Conservation (phyloP, 1,284 basidiomycete species). For the Coriolopsis trogii region DNA sequence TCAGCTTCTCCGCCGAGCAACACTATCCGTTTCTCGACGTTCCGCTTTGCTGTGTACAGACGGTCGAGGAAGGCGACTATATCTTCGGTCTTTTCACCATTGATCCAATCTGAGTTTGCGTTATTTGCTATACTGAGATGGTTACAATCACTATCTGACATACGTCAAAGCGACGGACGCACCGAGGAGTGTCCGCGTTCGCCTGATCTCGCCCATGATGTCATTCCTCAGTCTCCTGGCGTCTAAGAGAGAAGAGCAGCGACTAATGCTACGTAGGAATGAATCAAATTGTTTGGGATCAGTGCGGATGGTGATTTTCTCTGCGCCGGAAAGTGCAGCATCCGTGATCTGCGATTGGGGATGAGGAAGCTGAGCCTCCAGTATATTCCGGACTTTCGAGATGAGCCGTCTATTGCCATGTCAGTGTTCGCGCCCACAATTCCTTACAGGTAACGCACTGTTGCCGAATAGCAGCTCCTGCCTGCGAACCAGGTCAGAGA, state of each 20-base stretch:
- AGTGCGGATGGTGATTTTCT: constrained; percentile 77
- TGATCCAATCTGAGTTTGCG: constrained; percentile 83
- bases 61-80: constrained; percentile 87
- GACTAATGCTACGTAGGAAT: constrained; percentile 83
- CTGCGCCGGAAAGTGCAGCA: constrained; percentile 46
- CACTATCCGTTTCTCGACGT: constrained; percentile 84
- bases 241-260: constrained; percentile 82
- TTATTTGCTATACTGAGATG: constrained; percentile 71
- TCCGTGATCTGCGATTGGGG: constrained; percentile 45
- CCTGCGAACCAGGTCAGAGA: constrained; percentile 49
- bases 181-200: constrained; percentile 76
- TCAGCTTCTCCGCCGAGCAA: constrained; percentile 74
- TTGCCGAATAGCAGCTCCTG: constrained; percentile 87
- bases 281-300: constrained; percentile 85
- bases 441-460: constrained; percentile 56
- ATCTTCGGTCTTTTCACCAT: constrained; percentile 80
- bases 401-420: constrained; percentile 65
- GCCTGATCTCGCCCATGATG: constrained; percentile 83
- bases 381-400: constrained; percentile 80
- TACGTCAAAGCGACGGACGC: constrained; percentile 22
- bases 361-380: constrained; percentile 77
- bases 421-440: not conserved
- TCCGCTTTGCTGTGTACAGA: constrained; percentile 84
- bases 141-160: not conserved
- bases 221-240: constrained; percentile 91